Base-by-base conservation (phyloP, 805 yeast species). In the Ogataea corticis region DNA sequence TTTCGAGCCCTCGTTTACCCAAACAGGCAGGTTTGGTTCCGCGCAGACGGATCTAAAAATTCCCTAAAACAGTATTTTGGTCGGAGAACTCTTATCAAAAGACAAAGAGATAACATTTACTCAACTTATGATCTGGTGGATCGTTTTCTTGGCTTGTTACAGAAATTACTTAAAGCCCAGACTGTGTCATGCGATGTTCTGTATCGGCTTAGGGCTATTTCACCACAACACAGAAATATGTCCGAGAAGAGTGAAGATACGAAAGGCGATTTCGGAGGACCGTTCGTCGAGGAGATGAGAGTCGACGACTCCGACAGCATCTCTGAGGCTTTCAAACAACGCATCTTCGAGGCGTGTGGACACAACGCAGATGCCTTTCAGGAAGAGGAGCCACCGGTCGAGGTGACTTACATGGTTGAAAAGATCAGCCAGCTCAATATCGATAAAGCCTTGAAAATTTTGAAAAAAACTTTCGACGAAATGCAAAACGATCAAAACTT, bases 401-500 rank as follows among this genome's bases (percentile, higher is more conserved):
- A 48, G n/a, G 40, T 44, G 21, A 35, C 38, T 13, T 44, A 38
- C 29, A 35, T 48, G 40, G 28, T 36, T n/a, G 41, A 41, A 10
- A 43, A 43, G 16, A 41, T 38, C 16, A 21, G 27, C 7, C 40
- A 33, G 10, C 21, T 43, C 29, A 12, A 38, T 6, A 30, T 46
- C 12, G 51, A 48, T 4, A 70, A 65, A 23, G 64, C 71, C 2
- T 15, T 65, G 2, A 48, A 54, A 4, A 63, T 68, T 21, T 50
- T 69, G 29, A 45, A 52, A 33, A 54, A 58, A 5, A 55, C 61
- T 12, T 28, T 57, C 3, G 52, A 46, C 2, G 63, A 62, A 3
- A 67, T 61, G 35, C 49, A 50, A 2, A 58, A 54, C 42, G 73
- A 69, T 50, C 55, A 58, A 19, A 69, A 69, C 42, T 59, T 66